Percentiles rank a stretch among this genome's conserved stretches.
Conservation (phyloP, 2,329 filamentous ascomycete species). For the Cyclaneusma minus region DNA sequence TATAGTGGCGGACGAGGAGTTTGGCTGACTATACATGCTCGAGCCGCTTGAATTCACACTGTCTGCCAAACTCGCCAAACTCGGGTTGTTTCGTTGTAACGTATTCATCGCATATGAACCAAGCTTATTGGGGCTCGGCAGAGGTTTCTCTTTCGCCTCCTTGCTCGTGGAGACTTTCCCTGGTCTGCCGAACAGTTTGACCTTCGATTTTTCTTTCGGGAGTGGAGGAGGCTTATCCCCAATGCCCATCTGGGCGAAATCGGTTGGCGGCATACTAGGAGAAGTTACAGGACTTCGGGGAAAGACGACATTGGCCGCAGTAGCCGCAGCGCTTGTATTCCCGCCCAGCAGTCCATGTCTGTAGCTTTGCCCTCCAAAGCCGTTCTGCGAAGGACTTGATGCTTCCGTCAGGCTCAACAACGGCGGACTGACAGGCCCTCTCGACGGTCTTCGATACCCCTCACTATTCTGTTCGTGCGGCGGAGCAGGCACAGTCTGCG, state of each 20-base stretch:
- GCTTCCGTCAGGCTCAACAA: constrained; percentile 49
- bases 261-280: constrained; percentile 16
- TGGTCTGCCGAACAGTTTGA: constrained; percentile 67
- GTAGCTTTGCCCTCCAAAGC: constrained; percentile 32
- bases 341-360: constrained; percentile 45
- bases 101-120: constrained; percentile 47
- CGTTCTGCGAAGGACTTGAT: constrained; percentile 41
- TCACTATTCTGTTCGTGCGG: constrained; percentile 21
- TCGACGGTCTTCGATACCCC: constrained; percentile 12
- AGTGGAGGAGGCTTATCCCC: constrained; percentile 42
- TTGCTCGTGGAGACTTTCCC: constrained; percentile 54
- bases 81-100: constrained; percentile 49
- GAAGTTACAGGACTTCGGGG: constrained; percentile 35
- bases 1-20: constrained; percentile 63
- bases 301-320: constrained; percentile 61
- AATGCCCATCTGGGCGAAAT: constrained; percentile 17
- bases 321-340: constrained; percentile 49
- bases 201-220: constrained; percentile 58
- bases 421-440: constrained; percentile 42
- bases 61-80: constrained; percentile 57
- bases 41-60: constrained; percentile 30
- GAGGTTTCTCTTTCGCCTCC: constrained; percentile 47
- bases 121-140: constrained; percentile 60
- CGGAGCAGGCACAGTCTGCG: constrained; percentile 56
- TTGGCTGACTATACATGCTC: constrained; percentile 59